Base-by-base conservation (phyloP, 306 rosid species). In the Quillaja saponaria region DNA sequence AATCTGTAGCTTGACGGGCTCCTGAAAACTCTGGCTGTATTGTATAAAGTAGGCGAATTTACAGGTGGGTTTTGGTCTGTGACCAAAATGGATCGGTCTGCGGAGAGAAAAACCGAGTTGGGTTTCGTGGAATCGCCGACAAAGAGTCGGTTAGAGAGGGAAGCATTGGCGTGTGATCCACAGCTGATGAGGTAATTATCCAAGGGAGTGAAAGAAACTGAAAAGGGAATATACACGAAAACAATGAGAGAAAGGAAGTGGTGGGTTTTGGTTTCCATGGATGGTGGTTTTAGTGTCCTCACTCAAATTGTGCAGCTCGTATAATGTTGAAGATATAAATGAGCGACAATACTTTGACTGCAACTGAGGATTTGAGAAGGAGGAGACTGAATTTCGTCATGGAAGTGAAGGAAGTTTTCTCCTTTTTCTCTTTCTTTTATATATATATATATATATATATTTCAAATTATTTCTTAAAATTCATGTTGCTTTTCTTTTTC, bases 111-210 rank as follows among this genome's bases (percentile, higher is more conserved):
- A 68, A 6, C 80, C 38, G 80, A 67, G 17, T 72, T 77, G 78
- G 75, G 66, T 20, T 69, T 41, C 8, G 81, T 37, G 20, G 80
- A 73, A 67, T 89, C 96, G 13, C 78, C 76, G 11, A 51, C 11
- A 73, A 94, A 94, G 71, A 71, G 34, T 21, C 90, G 71, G 71
- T 75, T 78, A 76, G 74, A 75, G 73, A 68, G 60, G 6, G 91
- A 67, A 64, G 61, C 61, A 78, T 87, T 90, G 77, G 49, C 64
- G 61, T 72, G 49, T 25, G 97, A 81, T 67, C 99, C 97, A 71
- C 95, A 89, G 75, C 71, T 94, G 78, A 94, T 64, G 8, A 94
- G 90, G 66, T 74, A 85, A 71, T 84, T 81, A 42, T 94, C 97
- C 33, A 31, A 19, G 44, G 97, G 97, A 72, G 71, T 72, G 77